These are phyloP conservation scores for Aureobasidium lini DNA, from an alignment of 2,329 filamentous ascomycete genomes.

Conservation along the genomic window DNA sequence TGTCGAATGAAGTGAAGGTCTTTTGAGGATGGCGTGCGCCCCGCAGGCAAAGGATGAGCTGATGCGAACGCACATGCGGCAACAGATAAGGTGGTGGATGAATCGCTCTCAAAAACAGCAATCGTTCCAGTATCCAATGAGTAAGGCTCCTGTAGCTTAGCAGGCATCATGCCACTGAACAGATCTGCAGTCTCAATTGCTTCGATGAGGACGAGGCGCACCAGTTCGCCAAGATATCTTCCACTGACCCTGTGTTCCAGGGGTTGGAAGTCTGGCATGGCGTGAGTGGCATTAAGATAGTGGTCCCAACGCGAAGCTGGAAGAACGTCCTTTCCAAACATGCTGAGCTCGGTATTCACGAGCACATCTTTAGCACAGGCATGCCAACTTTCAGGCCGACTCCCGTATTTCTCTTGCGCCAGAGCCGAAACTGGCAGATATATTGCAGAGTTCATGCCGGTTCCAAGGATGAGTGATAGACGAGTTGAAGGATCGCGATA, in stretches of 20 bases:
- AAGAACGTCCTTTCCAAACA: slow-evolving; percentile 55
- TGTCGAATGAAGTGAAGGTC: slow-evolving; percentile 50
- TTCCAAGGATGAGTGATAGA: slow-evolving; percentile 57
- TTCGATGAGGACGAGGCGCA: slow-evolving; percentile 53
- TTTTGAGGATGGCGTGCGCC: slow-evolving; percentile 34
- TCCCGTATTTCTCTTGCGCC: slow-evolving; percentile 48
- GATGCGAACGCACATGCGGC: slow-evolving; percentile 43
- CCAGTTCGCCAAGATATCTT: slow-evolving; percentile 57
- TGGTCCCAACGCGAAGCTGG: slow-evolving; percentile 57
- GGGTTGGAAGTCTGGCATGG: slow-evolving; percentile 56
- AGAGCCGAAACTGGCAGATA: slow-evolving; percentile 51
- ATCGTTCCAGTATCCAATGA: slow-evolving; percentile 53
- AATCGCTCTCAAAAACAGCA: slow-evolving; percentile 48
- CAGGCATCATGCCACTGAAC: slow-evolving; percentile 50
- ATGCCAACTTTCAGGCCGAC: slow-evolving; percentile 48
- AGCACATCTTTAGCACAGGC: slow-evolving; percentile 53
- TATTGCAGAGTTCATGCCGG: slow-evolving; percentile 58
- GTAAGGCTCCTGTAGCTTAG: slow-evolving; percentile 46
- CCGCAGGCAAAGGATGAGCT: slow-evolving; percentile 39
- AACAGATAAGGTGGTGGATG: slow-evolving; percentile 30
- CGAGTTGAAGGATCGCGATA: slow-evolving; percentile 54
- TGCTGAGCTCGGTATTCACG: slow-evolving; percentile 59
- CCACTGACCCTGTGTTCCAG: slow-evolving; percentile 58
- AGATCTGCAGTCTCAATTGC: slow-evolving; percentile 49
- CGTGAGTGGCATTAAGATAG: slow-evolving; percentile 48